Percentiles rank a stretch among this genome's conserved stretches.
Evolutionary conservation across 1,139 yeast species (phyloP).

Genomic region (Pichia sp.): DNA sequence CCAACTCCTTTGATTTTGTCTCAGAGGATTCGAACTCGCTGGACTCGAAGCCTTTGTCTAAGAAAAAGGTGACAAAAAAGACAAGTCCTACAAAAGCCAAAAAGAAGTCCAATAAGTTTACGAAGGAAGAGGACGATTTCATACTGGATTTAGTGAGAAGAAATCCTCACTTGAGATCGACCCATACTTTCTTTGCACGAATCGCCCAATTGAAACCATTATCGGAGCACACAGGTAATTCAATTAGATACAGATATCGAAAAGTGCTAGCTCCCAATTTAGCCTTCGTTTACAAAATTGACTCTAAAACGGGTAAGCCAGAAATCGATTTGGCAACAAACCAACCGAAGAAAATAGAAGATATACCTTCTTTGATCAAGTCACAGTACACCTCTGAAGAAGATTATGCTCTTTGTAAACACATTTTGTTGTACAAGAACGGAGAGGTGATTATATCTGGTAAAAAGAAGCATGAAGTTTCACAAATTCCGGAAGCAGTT

Average conservation of each 20-base stretch:
- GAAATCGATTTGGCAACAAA: constrained; percentile 47
- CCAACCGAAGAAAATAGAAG: constrained; percentile 34
- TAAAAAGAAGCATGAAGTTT: constrained; percentile 32
- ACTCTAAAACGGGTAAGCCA: constrained; percentile 46
- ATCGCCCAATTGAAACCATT: constrained; percentile 47
- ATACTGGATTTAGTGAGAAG: constrained; percentile 63
- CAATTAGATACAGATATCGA: constrained; percentile 65
- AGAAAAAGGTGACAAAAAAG: constrained; percentile 5
- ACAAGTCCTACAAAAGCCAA: constrained; percentile 3
- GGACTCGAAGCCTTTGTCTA: background rate
- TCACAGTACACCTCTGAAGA: constrained; percentile 63
- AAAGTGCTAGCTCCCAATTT: constrained; percentile 49
- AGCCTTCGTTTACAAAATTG: constrained; percentile 57
- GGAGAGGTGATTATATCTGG: constrained; percentile 15
- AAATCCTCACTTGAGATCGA: constrained; percentile 60
- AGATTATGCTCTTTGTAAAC: constrained; percentile 55
- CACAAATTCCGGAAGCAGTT: constrained; percentile 36
- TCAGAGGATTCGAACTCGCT: background rate
- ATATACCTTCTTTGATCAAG: constrained; percentile 54
- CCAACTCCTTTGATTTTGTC: background rate
- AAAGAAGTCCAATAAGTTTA: constrained; percentile 38
- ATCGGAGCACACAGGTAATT: constrained; percentile 68
- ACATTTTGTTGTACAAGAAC: constrained; percentile 25
- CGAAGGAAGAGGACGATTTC: constrained; percentile 55
- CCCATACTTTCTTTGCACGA: constrained; percentile 59